These are phyloP conservation scores for Alternaria postmessia DNA, from an alignment of 2,329 filamentous ascomycete genomes.

Conservation along the genomic window DNA sequence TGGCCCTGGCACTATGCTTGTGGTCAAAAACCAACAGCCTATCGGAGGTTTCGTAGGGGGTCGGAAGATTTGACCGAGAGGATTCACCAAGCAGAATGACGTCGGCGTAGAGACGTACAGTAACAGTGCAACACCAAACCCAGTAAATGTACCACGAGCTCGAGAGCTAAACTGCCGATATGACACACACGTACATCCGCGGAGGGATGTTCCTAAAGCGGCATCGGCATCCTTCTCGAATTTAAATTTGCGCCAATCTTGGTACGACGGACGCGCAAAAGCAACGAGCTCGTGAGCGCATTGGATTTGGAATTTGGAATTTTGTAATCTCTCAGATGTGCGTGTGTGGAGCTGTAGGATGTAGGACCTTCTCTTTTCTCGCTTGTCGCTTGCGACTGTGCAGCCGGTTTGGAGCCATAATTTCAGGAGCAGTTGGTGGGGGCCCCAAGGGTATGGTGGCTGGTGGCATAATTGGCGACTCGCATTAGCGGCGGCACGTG, in stretches of 20 bases:
- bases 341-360: background rate
- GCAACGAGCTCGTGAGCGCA: background rate
- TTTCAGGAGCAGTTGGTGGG: background rate
- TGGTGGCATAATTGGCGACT: background rate
- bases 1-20: background rate
- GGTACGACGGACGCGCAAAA: background rate
- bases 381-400: background rate
- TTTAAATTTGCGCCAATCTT: background rate
- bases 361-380: background rate
- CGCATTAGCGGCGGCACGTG: background rate
- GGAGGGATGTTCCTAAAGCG: background rate
- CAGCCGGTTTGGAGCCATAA: background rate
- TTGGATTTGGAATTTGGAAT: background rate
- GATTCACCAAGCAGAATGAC: background rate
- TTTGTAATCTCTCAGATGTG: background rate
- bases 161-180: background rate
- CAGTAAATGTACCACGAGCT: background rate
- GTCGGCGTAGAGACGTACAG: background rate
- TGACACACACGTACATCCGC: background rate
- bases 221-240: background rate
- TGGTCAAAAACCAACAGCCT: background rate
- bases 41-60: background rate
- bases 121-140: background rate
- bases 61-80: background rate
- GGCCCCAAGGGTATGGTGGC: background rate